Conservation (phyloP, 495 filamentous ascomycete genomes). For the Tetracladium setigerum region DNA sequence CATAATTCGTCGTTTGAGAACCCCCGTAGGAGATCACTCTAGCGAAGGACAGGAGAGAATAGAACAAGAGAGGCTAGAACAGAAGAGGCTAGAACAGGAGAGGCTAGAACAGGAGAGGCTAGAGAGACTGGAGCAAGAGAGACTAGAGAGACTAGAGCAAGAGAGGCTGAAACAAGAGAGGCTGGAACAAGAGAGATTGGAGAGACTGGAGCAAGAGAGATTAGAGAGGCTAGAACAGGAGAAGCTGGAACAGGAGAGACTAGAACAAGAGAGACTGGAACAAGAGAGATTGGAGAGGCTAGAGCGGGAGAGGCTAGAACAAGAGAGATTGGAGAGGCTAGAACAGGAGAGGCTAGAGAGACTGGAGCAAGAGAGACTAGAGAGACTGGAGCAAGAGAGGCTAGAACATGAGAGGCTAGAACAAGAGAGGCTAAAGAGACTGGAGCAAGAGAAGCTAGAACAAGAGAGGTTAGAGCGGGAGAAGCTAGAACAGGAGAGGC, state of each 20-base stretch:
- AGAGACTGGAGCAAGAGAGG: background rate
- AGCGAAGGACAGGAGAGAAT: too few species aligned
- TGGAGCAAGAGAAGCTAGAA: background rate
- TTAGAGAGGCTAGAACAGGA: background rate
- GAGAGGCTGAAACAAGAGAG: background rate
- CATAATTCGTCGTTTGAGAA: too few species aligned
- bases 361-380: background rate
- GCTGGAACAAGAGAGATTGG: background rate
- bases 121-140: conserved; percentile 2
- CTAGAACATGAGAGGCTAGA: background rate
- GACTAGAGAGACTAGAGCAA: background rate
- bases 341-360: too few species aligned
- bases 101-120: background rate
- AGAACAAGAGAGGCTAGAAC: background rate
- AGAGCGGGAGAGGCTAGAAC: background rate
- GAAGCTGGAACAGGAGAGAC: background rate
- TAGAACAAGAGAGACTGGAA: background rate
- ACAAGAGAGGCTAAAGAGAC: background rate
- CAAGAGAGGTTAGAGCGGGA: background rate
- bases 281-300: conserved; percentile 1
- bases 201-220: conserved; percentile 1
- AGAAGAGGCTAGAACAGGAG: background rate
- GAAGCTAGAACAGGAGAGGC: background rate
- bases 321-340: too few species aligned
- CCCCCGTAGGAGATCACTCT: too few species aligned